A percentile compares a stretch with the other conserved stretches of the same genome.
Conservation (phyloP, 176 grass and related monocot species). For the Melocanna baccifera region DNA sequence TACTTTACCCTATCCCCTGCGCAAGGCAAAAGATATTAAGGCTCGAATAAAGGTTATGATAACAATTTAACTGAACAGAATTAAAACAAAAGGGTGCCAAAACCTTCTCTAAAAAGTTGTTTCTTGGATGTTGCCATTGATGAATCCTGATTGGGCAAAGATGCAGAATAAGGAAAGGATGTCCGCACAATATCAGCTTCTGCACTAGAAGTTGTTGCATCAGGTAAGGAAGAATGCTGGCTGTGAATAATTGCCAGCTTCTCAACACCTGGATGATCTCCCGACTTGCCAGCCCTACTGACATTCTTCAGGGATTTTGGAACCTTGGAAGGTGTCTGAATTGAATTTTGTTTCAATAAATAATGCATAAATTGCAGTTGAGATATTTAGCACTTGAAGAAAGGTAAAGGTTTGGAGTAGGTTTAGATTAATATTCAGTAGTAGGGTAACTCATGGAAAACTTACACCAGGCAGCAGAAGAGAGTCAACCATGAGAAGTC, state of each 20-base stretch:
- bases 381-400: conserved; percentile 6
- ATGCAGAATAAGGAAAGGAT: conserved; percentile 71
- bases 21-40: conserved; percentile 4
- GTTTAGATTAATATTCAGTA: background rate
- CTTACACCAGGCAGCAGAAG: conserved; percentile 85
- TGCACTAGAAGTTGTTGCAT: conserved; percentile 75
- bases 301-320: conserved; percentile 66
- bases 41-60: background rate
- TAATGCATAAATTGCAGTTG: background rate
- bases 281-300: conserved; percentile 48
- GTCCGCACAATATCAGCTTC: conserved; percentile 90
- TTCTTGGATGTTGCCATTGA: conserved; percentile 89
- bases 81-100: background rate
- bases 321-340: conserved; percentile 65
- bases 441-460: conserved; percentile 12
- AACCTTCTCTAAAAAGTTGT: conserved; percentile 95
- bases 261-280: conserved; percentile 39
- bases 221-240: conserved; percentile 54
- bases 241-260: conserved; percentile 62
- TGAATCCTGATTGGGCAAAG: conserved; percentile 74
- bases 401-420: background rate
- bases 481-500: conserved; percentile 83
- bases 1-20: conserved; percentile 87
- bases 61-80: background rate
- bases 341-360: conserved; percentile 16